Evolutionary conservation across 371 early-diverging fungal genomes (phyloP), one percentile per base, ranked within the genome.

Genomic region (Mortierella sp.): DNA sequence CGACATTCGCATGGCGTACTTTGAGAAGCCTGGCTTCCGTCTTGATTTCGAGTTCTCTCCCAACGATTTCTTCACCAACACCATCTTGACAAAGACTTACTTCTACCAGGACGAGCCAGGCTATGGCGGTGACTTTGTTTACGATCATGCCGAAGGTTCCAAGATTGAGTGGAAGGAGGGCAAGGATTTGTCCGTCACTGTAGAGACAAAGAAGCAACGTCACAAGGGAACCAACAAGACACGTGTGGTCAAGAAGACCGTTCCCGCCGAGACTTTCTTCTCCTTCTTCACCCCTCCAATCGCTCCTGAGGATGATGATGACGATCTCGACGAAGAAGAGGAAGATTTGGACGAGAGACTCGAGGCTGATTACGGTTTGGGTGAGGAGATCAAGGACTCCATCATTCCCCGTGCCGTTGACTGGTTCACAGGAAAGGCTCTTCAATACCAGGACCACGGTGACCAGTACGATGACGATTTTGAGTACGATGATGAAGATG

Each of bases 381-480:
- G 97, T 47, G 98, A 99, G 84, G 92, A 95, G 83, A 91, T 99
- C 88, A 98, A 97, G 89, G 97, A 97, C 68, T 95, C 94, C 84
- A 84, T 99, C 69, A 92, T 99, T 67, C 97, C 99, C 68, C 92
- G 92, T 78, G 99, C 99, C 69, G 87, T 99, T 65, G 96, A 97
- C 86, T 99, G 97, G 95, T 99, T 97, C 89, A 98, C 98, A 21
- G 99, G 99, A 78, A 94, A 95, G 87, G 98, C 99, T 57, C 89
- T 97, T 50, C 90, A 92, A 69, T 93, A 91, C 83, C 92, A 91
- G 72, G 94, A 92, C 67, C 86, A 89, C 61, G 88, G 84, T 15
- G 91, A 88, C 59, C 92, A 92, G 58, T 93, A 90, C 63, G 89
- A 90, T 58, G 94, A 91, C 58, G 95, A 91, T 19, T 72, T 77